Conservation (phyloP, 371 early-diverging fungal genomes). For the Apophysomyces sp. region DNA sequence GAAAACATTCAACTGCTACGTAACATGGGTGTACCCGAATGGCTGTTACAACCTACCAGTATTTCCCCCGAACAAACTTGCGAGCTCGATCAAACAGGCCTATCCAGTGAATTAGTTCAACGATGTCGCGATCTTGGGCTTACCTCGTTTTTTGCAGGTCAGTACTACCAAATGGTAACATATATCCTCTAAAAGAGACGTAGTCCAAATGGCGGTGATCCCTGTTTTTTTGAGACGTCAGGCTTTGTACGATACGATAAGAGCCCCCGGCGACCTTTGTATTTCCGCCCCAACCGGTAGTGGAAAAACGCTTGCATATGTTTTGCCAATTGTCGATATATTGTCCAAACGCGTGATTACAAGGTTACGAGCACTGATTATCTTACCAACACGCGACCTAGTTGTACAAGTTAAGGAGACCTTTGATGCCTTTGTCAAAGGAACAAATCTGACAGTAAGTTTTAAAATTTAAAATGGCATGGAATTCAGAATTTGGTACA, state of each 20-base stretch:
- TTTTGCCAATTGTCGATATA: constrained; percentile 89
- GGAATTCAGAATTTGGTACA: constrained; percentile 9
- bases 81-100: constrained; percentile 49
- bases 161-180: neutral
- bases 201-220: constrained; percentile 86
- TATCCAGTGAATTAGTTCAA: constrained; percentile 58
- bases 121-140: constrained; percentile 69
- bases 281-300: constrained; percentile 95
- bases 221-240: constrained; percentile 70
- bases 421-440: constrained; percentile 74
- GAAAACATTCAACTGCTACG: constrained; percentile 33
- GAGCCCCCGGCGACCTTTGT: constrained; percentile 76
- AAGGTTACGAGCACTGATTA: constrained; percentile 81
- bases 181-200: neutral
- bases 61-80: constrained; percentile 61
- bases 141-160: constrained; percentile 77
- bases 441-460: constrained; percentile 65
- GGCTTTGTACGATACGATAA: constrained; percentile 51
- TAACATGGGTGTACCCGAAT: constrained; percentile 80
- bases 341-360: constrained; percentile 70
- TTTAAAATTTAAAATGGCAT: neutral
- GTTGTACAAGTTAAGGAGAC: constrained; percentile 84
- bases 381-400: constrained; percentile 91
- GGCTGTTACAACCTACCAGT: constrained; percentile 79
- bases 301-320: constrained; percentile 98